Base-by-base conservation (phyloP, 257 asterid species). In the Rauvolfia tetraphylla region DNA sequence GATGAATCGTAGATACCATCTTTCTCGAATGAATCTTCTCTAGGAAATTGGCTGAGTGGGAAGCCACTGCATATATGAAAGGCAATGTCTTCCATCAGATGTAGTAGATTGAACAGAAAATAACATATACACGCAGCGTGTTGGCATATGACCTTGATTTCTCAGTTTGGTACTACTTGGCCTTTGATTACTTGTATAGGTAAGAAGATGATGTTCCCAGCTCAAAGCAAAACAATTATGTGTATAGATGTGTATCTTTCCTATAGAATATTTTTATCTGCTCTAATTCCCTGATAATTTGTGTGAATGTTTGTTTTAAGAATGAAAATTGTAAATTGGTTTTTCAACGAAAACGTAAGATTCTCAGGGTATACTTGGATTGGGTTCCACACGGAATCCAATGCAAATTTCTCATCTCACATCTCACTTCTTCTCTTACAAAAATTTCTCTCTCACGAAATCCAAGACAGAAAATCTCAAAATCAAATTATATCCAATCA, bases 1-100 rank as follows among this genome's bases (percentile, higher is more conserved):
- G 90, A 89, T 38, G 93, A 89, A 85, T 91, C 97, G 0, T 86
- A 63, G 68, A 59, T 41, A 13, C 39, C 25, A 31, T 72, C 59
- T 36, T 46, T 41, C 8, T 22, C 46, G n/a, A 41, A 59, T 57
- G 59, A 77, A 77, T 56, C 7, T 42, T 36, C 38, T 53, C 38
- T 5, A 25, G 53, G 68, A 54, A 67, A 68, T 23, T 68, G 74
- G 27, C 42, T 5, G 44, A 72, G 1, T 33, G 27, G 34, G 22
- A 27, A 31, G 25, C 48, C 9, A 13, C 25, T 1, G 27, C 1
- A 29, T 34, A 48, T 51, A 9, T 23, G n/a, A 9, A 10, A 44
- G 17, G 41, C 6, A 31, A 23, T 42, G 23, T 33, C 27, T 20
- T 14, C 49, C 77, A 48, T 36, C 48, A 48, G 38, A 49, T 3